Conservation (phyloP, 495 filamentous ascomycete genomes). For the Neurospora sp. region DNA sequence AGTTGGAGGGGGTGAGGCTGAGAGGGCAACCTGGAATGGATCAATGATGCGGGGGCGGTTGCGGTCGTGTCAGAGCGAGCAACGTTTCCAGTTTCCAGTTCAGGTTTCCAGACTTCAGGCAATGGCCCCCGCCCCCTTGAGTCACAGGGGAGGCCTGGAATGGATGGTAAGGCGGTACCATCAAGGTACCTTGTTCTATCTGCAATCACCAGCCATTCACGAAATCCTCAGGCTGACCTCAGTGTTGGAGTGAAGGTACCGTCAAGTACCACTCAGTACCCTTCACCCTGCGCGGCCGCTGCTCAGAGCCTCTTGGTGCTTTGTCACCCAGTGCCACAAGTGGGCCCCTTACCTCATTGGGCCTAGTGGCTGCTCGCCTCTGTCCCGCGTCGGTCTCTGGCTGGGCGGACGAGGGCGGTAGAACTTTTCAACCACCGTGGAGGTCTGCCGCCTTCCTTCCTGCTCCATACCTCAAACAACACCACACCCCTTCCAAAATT, state of each 20-base stretch:
- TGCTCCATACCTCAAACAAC: slow-evolving; percentile 22
- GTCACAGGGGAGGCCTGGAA: not conserved
- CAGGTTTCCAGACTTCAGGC: not conserved
- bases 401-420: slow-evolving; percentile 1
- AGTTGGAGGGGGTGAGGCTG: not conserved
- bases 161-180: not conserved
- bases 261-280: not conserved
- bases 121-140: not conserved
- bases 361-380: not conserved
- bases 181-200: not conserved
- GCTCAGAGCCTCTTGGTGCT: not conserved
- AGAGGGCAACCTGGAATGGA: not conserved
- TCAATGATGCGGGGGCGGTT: not conserved
- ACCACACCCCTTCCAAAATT: not conserved
- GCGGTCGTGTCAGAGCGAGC: not conserved
- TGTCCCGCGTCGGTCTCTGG: not conserved
- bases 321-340: not conserved
- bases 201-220: not conserved
- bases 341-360: not conserved
- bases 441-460: slow-evolving; percentile 17
- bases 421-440: slow-evolving; percentile 23
- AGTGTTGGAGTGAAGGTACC: not conserved
- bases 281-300: not conserved
- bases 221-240: not conserved
- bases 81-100: not conserved